Percentiles rank a stretch among this genome's conserved stretches.
Evolutionary conservation across 1,284 basidiomycete species (phyloP).

Genomic region (Anthracocystis walkeri): DNA sequence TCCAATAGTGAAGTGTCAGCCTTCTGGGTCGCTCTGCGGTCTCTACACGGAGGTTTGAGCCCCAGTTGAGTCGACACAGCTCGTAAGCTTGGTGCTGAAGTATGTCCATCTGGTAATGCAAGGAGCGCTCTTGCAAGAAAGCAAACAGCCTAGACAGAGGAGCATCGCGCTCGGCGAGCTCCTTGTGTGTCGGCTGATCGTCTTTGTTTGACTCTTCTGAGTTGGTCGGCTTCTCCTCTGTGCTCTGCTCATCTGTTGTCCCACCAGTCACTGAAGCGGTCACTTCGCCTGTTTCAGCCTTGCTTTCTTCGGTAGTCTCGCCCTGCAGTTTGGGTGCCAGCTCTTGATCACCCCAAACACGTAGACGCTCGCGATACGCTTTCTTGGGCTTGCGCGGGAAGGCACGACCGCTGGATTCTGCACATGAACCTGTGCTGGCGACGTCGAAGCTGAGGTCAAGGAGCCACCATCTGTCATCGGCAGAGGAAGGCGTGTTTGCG

Average conservation of each 20-base stretch:
- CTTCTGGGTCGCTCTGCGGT: slow-evolving; percentile 33
- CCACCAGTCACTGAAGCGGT: slow-evolving; percentile 13
- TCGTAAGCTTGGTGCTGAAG: slow-evolving; percentile 60
- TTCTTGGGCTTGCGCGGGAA: slow-evolving; percentile 56
- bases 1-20: slow-evolving; percentile 58
- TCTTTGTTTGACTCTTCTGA: background rate
- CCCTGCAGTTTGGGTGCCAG: slow-evolving; percentile 36
- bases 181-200: slow-evolving; percentile 1
- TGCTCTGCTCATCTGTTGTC: slow-evolving; percentile 9
- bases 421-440: slow-evolving; percentile 46
- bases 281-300: slow-evolving; percentile 5
- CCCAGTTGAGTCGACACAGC: slow-evolving; percentile 59
- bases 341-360: slow-evolving; percentile 54
- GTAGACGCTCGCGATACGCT: slow-evolving; percentile 44
- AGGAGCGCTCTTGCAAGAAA: slow-evolving; percentile 60
- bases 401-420: slow-evolving; percentile 20
- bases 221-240: slow-evolving; percentile 3
- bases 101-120: slow-evolving; percentile 66
- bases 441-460: slow-evolving; percentile 63
- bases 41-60: slow-evolving; percentile 44
- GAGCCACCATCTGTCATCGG: slow-evolving; percentile 63
- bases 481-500: slow-evolving; percentile 44
- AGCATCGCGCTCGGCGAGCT: slow-evolving; percentile 26
- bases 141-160: slow-evolving; percentile 54
- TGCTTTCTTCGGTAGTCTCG: slow-evolving; percentile 8